A percentile compares a stretch with the other conserved stretches of the same genome.
phyloP scores from a whole-genome alignment of 345 rosid genomes.

The Turritis glabra region DNA sequence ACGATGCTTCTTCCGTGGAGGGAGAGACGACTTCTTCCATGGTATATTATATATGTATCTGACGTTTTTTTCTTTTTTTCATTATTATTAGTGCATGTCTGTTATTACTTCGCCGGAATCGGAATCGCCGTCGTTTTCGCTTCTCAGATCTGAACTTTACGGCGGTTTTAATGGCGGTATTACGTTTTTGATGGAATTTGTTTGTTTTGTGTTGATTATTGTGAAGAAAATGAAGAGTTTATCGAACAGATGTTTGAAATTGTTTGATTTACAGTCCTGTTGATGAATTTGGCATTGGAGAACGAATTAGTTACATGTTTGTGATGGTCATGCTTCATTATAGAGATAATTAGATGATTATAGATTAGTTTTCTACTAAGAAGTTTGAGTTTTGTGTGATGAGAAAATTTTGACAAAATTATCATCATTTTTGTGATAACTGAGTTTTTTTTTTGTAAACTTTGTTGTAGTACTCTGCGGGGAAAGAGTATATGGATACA shows the following conservation, averaged over 20 bases:
- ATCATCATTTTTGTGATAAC: not conserved
- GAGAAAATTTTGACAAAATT: no score
- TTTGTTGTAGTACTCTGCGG: conserved; percentile 44
- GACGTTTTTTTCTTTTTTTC: not conserved
- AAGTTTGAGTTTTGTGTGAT: no score
- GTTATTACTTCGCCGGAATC: not conserved
- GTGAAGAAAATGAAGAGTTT: no score
- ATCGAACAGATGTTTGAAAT: not conserved
- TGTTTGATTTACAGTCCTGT: not conserved
- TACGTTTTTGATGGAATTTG: not conserved
- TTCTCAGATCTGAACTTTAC: conserved; percentile 11
- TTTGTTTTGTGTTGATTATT: not conserved
- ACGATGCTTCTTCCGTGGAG: conserved; percentile 29
- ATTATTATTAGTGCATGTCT: conserved; percentile 23
- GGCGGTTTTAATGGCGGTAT: not conserved
- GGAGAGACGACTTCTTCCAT: conserved; percentile 36
- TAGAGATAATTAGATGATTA: not conserved
- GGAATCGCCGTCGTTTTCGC: not conserved
- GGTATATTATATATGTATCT: conserved; percentile 12
- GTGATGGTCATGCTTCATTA: not conserved
- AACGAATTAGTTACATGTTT: not conserved
- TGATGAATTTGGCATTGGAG: not conserved
- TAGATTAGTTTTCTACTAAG: no score
- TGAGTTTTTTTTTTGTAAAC: not conserved
- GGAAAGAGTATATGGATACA: conserved; percentile 39